phyloP scores from a whole-genome alignment of 139 green algal genomes.

The Closterium sp. region DNA sequence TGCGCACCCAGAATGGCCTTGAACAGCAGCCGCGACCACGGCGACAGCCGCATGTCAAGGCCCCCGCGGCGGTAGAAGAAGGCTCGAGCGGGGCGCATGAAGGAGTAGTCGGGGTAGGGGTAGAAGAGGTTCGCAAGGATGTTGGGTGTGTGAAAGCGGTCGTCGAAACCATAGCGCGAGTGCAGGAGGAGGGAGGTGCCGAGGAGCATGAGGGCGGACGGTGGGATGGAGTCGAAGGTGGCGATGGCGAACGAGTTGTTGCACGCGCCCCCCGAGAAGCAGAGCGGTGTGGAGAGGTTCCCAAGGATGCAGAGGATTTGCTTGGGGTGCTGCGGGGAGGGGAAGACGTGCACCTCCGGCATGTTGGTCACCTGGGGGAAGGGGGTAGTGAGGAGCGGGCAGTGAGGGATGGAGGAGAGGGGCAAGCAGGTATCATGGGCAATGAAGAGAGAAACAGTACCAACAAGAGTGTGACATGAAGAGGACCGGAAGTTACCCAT shows the following conservation, averaged over 20 bases:
- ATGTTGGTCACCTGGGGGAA: not conserved
- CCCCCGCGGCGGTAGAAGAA: slow-evolving; percentile 28
- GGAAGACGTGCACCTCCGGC: slow-evolving; percentile 31
- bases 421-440: too few species aligned
- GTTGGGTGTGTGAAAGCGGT: slow-evolving; percentile 38
- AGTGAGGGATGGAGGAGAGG: not conserved
- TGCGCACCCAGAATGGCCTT: slow-evolving; percentile 25
- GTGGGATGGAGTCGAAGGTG: slow-evolving; percentile 10
- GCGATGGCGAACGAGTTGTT: slow-evolving; percentile 24
- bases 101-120: slow-evolving; percentile 35
- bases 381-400: not conserved
- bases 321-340: slow-evolving; percentile 17
- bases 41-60: slow-evolving; percentile 18
- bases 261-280: slow-evolving; percentile 4
- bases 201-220: slow-evolving; percentile 23
- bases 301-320: slow-evolving; percentile 22
- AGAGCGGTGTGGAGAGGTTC: not conserved
- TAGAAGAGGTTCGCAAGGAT: slow-evolving; percentile 42
- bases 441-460: too few species aligned
- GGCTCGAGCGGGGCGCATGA: slow-evolving; percentile 17
- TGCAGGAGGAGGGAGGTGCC: slow-evolving; percentile 33
- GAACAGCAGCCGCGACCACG: slow-evolving; percentile 20
- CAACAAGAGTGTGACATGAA: too few species aligned
- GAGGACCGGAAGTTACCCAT: too few species aligned
- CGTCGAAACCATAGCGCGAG: slow-evolving; percentile 28